Base-by-base conservation (phyloP, 2,329 filamentous ascomycete species). In the Nemania sp. region DNA sequence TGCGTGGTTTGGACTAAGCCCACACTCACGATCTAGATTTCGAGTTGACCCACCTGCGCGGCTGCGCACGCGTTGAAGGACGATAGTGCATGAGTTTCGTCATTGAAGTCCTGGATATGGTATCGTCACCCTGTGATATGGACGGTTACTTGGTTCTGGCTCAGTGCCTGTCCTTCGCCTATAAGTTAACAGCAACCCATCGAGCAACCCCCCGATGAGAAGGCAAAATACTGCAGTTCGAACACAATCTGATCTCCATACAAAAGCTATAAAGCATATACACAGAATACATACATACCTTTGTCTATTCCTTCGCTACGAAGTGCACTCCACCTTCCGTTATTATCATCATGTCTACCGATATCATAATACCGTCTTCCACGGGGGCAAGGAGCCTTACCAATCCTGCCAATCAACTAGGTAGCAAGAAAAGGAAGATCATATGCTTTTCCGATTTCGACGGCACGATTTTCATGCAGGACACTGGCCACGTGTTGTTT, bases 401-500 rank as follows among this genome's bases (percentile, higher is more conserved):
- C 9, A 65, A 68, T 49, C 63, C 62, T 13, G 68, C 71, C 54
- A 63, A 70, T 29, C 64, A 70, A 29, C 67, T 67, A 25, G 68
- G 75, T 49, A 74, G 72, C 60, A 81, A 76, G 47, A 83, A 80
- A 74, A 74, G 83, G 65, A 85, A 85, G 75, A 82, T 85, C 57
- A 80, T 85, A 61, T 83, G 81, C 71, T 85, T 85, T 69, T 85
- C 83, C 68, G 86, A 90, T 73, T 90, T 90, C 67, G 87, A 90
- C 72, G 87, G 87, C 64, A 90, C 87, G 3, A 90, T 90, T 64
- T 89, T 88, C 78, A 87, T 87, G 81, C 85, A 89, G 79, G 85
- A 88, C 67, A 89, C 85, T 1, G 88, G 88, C 46, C 87, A 90
- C 71, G 82, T 89, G 65, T 83, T 90, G 51, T 88, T 89, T 74